Base-by-base conservation (phyloP, 257 asterid species). In the Cruciata laevipes region DNA sequence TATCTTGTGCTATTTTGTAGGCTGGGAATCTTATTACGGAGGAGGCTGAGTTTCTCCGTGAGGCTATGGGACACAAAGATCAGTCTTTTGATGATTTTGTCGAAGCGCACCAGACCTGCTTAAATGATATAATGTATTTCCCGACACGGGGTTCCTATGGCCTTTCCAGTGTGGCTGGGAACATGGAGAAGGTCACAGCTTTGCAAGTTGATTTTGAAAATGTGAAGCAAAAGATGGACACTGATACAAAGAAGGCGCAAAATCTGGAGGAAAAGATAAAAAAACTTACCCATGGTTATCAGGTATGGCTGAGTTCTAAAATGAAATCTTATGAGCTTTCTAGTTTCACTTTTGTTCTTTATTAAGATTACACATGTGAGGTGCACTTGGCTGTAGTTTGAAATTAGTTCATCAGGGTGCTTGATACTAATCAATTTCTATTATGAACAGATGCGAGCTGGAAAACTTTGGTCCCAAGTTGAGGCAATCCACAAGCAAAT, bases 221-320 rank as follows among this genome's bases (percentile, higher is more conserved):
- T 55, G 93, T 87, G 70, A 94, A 86, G 91, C 82, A 75, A 75
- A 89, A 79, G 79, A 85, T 94, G 96, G 97, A 91, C 5, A 96
- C 91, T 31, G 96, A 89, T 77, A 79, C 96, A 35, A 91, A 87
- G 80, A 94, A 89, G 72, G 99, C 96, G 31, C 95, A 85, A 62
- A 79, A 82, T 37, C 87, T 78, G 25, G 99, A 94, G 84, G 91
- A 88, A 73, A 94, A 85, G 85, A 86, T 94, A 42, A 94, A 90
- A 76, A 83, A 90, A 74, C 89, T 94, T 56, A 94, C 98, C 2
- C 87, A 83, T 65, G 98, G 99, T 77, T 94, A 94, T 76, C 96
- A 89, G 82, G 98, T 89, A 80, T 68, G 72, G 42, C 65, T 69
- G 27, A 7, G 20, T 21, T 49, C 40, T 17, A 4, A 18, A 6